Base-by-base conservation (phyloP, 1,139 yeast species). In the Suhomyces chickasaworum region DNA sequence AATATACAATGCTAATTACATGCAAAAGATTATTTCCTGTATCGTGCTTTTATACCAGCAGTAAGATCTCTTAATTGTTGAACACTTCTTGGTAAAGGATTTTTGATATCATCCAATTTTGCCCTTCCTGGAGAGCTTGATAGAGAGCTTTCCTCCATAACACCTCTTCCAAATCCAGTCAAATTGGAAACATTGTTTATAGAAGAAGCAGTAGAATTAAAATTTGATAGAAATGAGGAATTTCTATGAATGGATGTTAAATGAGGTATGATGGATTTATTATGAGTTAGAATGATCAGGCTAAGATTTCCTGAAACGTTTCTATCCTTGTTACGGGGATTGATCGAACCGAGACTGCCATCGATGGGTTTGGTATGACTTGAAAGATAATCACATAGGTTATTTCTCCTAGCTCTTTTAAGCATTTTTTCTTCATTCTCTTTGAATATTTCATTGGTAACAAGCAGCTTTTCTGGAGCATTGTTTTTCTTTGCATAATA, bases 121-220 rank as follows among this genome's bases (percentile, higher is more conserved):
- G 47, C 53, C 47, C 58, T 58, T 7, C 18, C 35, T 1, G 75
- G 73, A 0, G 76, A 65, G 17, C 57, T 61, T 33, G 59, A 60
- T 4, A 76, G 75, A 0, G 77, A 71, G 43, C 77, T 73, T 46
- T 71, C 77, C 47, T 69, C 74, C 4, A 69, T 55, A 2, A 73
- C 66, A 5, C 75, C 77, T 34, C 59, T 63, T 2, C 76, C 78
- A 54, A 71, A 68, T n/a, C 68, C 72, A 10, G 67, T 61, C 36
- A 68, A 57, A 16, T 60, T 61, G 15, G 70, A 66, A 20, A 55
- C 58, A 52, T 62, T 64, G 47, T 53, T 60, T 43, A 52, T 47
- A 10, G 66, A 57, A 7, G 69, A 58, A 2, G 61, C 63, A 4
- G 65, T 55, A 30, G 49, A 47, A 20, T 48, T 49, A 31, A 52